phyloP scores from a whole-genome alignment of 2,329 filamentous ascomycete species.

The Diaporthe citriasiana region DNA sequence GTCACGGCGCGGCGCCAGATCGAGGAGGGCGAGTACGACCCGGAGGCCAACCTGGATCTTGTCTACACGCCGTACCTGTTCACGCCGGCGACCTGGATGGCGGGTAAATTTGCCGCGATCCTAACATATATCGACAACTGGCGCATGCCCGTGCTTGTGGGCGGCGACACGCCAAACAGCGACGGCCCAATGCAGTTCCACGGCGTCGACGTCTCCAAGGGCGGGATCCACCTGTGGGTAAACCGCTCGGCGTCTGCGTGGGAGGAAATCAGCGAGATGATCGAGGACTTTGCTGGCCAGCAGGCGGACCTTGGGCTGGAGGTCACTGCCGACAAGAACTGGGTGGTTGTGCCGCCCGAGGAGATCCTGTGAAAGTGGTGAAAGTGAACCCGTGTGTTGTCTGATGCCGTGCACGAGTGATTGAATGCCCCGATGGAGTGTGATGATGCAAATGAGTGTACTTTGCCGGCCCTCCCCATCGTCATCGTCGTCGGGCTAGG shows the following conservation, averaged over 20 bases:
- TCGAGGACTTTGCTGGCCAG: conserved; percentile 50
- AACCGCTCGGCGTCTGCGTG: conserved; percentile 55
- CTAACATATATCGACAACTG: conserved; percentile 59
- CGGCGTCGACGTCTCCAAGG: conserved; percentile 57
- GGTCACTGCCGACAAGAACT: conserved; percentile 61
- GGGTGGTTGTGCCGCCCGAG: conserved; percentile 57
- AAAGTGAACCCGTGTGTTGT: neutral
- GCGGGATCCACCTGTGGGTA: conserved; percentile 59
- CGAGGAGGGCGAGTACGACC: conserved; percentile 52
- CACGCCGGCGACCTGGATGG: conserved; percentile 60
- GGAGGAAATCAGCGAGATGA: conserved; percentile 55
- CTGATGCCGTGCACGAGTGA: neutral
- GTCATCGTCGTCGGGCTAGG: neutral
- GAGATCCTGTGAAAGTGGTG: conserved; percentile 52
- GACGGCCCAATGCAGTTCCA: conserved; percentile 62
- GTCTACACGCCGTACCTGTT: conserved; percentile 58
- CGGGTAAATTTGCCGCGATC: conserved; percentile 60
- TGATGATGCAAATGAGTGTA: neutral
- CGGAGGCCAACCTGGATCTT: conserved; percentile 55
- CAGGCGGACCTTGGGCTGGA: conserved; percentile 54
- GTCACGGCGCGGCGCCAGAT: conserved; percentile 58
- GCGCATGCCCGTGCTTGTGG: conserved; percentile 58
- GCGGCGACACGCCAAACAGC: conserved; percentile 59
- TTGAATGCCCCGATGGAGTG: neutral
- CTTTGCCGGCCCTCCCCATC: too few species aligned